Conservation (phyloP, 2,329 filamentous ascomycete species). For the Lecanicillium sp. region DNA sequence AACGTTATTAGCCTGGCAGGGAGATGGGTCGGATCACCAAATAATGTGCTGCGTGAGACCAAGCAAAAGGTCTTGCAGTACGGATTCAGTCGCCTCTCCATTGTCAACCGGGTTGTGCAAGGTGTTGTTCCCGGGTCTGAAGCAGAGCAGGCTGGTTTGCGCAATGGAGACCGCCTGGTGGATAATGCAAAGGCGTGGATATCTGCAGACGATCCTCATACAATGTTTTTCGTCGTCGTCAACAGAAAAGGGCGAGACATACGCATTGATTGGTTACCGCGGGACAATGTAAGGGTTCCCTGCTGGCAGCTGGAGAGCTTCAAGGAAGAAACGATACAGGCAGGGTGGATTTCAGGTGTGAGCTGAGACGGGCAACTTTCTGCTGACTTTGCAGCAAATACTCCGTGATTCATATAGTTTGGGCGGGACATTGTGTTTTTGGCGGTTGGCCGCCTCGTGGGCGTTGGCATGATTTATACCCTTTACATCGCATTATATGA, state of each 20-base stretch:
- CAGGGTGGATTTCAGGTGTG: constrained; percentile 2
- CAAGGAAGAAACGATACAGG: constrained; percentile 7
- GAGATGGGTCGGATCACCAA: constrained; percentile 5
- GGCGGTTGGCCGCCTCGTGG: too few species aligned
- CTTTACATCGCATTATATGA: too few species aligned
- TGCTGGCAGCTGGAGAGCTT: constrained; percentile 9
- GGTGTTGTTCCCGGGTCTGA: constrained; percentile 4
- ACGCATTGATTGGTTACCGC: constrained; percentile 2
- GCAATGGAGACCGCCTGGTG: constrained; percentile 6
- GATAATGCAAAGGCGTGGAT: background rate
- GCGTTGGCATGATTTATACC: too few species aligned
- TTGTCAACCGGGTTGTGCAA: background rate
- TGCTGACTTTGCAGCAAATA: too few species aligned
- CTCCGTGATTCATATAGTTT: too few species aligned
- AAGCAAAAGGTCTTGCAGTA: constrained; percentile 2
- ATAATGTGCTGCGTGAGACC: constrained; percentile 6
- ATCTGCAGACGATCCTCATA: background rate
- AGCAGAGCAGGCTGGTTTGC: constrained; percentile 4
- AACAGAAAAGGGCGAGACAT: background rate
- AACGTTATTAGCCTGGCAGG: constrained; percentile 4
- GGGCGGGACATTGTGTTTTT: too few species aligned
- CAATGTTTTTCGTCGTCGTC: constrained; percentile 3
- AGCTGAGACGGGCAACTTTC: background rate
- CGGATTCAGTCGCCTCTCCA: constrained; percentile 4
- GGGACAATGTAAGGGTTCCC: constrained; percentile 2